A percentile compares a stretch with the other conserved stretches of the same genome.
Evolutionary conservation across 2,329 filamentous ascomycete genomes (phyloP).

Genomic region (Phaeomoniella chlamydospora): DNA sequence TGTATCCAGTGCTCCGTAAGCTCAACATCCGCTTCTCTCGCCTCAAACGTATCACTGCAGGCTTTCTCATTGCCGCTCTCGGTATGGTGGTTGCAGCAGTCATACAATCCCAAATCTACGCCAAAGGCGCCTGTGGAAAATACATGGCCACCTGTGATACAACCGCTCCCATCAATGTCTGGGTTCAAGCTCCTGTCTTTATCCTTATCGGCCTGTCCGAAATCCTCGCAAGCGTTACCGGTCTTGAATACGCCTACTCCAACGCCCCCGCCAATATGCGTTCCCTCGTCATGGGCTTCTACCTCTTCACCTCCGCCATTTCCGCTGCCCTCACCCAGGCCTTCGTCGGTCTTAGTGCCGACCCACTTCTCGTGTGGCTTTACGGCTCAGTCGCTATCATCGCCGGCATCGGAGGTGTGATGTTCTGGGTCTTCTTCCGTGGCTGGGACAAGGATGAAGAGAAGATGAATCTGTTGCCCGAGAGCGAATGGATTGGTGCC

Average conservation of each 20-base stretch:
- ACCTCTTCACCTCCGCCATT: conserved; percentile 57
- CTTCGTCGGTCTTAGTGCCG: conserved; percentile 44
- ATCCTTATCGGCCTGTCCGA: conserved; percentile 14
- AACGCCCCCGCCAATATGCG: conserved; percentile 72
- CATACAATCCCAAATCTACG: conserved; percentile 41
- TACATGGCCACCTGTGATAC: conserved; percentile 38
- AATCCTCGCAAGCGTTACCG: conserved; percentile 33
- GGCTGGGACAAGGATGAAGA: conserved; percentile 56
- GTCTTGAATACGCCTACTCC: conserved; percentile 62
- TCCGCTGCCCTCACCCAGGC: conserved; percentile 58
- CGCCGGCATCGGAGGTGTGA: conserved; percentile 44
- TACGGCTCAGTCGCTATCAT: conserved; percentile 51
- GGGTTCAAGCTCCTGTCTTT: conserved; percentile 17
- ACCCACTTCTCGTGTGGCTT: conserved; percentile 59
- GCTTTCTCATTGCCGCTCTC: conserved; percentile 31
- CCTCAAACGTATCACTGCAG: conserved; percentile 36
- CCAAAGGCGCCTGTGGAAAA: conserved; percentile 44
- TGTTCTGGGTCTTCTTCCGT: conserved; percentile 56
- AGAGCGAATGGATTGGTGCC: conserved; percentile 6
- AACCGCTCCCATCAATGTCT: conserved; percentile 49
- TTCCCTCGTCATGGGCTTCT: conserved; percentile 55
- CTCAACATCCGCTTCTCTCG: conserved; percentile 34
- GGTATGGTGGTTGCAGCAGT: conserved; percentile 36
- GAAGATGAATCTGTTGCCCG: conserved; percentile 36
- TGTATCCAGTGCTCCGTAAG: conserved; percentile 37